Percentiles rank a stretch among this genome's conserved stretches.
Conservation (phyloP, 2,329 filamentous ascomycete genomes). For the Rhinocladiella mackenziei region DNA sequence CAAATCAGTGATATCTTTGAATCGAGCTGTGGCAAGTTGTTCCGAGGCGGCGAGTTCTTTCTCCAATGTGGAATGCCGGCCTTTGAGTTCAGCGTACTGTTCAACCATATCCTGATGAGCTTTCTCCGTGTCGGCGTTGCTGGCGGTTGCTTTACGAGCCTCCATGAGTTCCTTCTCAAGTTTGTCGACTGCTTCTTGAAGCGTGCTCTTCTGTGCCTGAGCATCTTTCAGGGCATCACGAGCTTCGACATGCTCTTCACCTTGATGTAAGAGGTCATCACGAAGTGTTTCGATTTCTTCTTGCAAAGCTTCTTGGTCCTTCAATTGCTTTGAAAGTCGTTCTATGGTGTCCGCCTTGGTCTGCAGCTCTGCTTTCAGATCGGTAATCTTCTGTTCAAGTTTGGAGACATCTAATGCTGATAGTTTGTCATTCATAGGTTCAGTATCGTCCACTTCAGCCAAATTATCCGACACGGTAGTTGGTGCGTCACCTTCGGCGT, state of each 20-base stretch:
- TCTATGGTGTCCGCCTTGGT: constrained; percentile 71
- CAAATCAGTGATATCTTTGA: constrained; percentile 80
- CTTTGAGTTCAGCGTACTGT: constrained; percentile 59
- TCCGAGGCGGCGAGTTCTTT: constrained; percentile 82
- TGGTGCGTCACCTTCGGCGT: constrained; percentile 40
- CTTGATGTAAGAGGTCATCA: constrained; percentile 73
- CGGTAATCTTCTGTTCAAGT: constrained; percentile 31
- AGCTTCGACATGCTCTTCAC: constrained; percentile 77
- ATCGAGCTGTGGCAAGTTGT: constrained; percentile 78
- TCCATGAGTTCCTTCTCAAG: constrained; percentile 67
- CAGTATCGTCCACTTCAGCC: constrained; percentile 18
- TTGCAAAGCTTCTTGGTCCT: constrained; percentile 69
- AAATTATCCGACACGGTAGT: constrained; percentile 32
- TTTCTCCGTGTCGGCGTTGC: constrained; percentile 41
- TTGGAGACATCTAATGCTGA: constrained; percentile 27
- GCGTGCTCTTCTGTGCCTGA: constrained; percentile 61
- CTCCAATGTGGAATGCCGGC: constrained; percentile 65
- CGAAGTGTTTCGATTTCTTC: constrained; percentile 83
- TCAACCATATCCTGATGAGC: constrained; percentile 47
- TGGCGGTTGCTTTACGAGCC: constrained; percentile 47
- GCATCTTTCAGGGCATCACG: constrained; percentile 72
- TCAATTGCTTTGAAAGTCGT: constrained; percentile 64
- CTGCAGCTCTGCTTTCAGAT: constrained; percentile 31
- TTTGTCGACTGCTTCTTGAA: constrained; percentile 61
- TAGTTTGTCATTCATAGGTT: constrained; percentile 1